Evolutionary conservation across 768 basidiomycete genomes (phyloP).

Genomic region (Leccinum arenicola): DNA sequence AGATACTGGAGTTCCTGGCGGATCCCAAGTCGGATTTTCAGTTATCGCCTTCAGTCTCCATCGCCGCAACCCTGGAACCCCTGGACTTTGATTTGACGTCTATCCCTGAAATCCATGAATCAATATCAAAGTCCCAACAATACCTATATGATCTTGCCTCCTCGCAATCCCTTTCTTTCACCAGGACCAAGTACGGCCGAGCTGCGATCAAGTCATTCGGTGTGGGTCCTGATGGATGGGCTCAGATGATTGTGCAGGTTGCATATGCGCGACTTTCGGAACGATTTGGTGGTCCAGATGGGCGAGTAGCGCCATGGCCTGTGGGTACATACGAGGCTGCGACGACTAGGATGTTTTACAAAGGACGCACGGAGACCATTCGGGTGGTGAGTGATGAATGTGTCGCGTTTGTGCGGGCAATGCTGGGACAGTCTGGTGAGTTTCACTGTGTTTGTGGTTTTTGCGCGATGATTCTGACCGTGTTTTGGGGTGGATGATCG

Average conservation of each 20-base stretch:
- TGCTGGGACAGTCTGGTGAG: slow-evolving; percentile 52
- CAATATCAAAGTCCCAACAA: slow-evolving; percentile 55
- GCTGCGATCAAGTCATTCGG: slow-evolving; percentile 80
- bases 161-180: slow-evolving; percentile 60
- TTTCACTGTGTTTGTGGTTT: neutral
- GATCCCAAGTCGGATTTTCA: slow-evolving; percentile 66
- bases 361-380: slow-evolving; percentile 94
- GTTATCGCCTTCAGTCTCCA: slow-evolving; percentile 20
- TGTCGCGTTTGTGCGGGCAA: slow-evolving; percentile 73
- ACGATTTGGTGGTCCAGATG: slow-evolving; percentile 15
- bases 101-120: slow-evolving; percentile 29
- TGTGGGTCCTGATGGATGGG: slow-evolving; percentile 93
- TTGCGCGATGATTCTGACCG: neutral
- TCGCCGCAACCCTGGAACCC: slow-evolving; percentile 40
- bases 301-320: slow-evolving; percentile 37
- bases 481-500: neutral
- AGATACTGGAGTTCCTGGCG: slow-evolving; percentile 59
- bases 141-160: slow-evolving; percentile 57
- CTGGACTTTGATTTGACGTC: slow-evolving; percentile 63
- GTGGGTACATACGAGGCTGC: slow-evolving; percentile 95
- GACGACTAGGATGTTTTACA: slow-evolving; percentile 81
- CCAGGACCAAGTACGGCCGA: slow-evolving; percentile 79
- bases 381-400: slow-evolving; percentile 76
- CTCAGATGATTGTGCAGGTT: slow-evolving; percentile 88
- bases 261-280: slow-evolving; percentile 75